Conservation (phyloP, 2,329 filamentous ascomycete species). For the Gnomoniopsis sp. region DNA sequence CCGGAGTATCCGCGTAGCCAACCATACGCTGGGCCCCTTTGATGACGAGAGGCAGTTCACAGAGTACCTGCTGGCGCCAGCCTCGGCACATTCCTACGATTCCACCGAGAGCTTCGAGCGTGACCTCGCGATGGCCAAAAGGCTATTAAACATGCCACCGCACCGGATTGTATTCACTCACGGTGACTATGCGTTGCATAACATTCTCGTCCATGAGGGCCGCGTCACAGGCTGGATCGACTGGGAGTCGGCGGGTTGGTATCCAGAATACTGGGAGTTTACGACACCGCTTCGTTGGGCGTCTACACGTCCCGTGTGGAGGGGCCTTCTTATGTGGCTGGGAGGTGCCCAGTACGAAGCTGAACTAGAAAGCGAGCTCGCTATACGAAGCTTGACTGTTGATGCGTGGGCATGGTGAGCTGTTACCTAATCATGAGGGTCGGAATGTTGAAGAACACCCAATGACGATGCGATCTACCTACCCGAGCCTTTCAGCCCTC, state of each 20-base stretch:
- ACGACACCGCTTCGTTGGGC: slow-evolving; percentile 13
- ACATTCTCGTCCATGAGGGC: slow-evolving; percentile 26
- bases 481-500: too few species aligned
- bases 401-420: not conserved
- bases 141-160: not conserved
- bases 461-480: too few species aligned
- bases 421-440: too few species aligned
- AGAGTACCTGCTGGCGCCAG: not conserved
- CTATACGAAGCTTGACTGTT: not conserved
- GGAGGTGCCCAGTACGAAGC: not conserved
- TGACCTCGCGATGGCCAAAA: not conserved
- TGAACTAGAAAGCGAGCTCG: not conserved
- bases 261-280: slow-evolving; percentile 32
- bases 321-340: not conserved
- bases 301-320: not conserved
- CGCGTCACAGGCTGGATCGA: slow-evolving; percentile 28
- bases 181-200: slow-evolving; percentile 24
- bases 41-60: not conserved
- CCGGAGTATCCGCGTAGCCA: not conserved
- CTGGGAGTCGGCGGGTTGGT: slow-evolving; percentile 33
- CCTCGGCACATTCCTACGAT: not conserved
- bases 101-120: not conserved
- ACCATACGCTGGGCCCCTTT: not conserved
- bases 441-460: too few species aligned
- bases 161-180: slow-evolving; percentile 23